Conservation (phyloP, 192 early-diverging fungal species). For the Linnemannia schmuckeri region DNA sequence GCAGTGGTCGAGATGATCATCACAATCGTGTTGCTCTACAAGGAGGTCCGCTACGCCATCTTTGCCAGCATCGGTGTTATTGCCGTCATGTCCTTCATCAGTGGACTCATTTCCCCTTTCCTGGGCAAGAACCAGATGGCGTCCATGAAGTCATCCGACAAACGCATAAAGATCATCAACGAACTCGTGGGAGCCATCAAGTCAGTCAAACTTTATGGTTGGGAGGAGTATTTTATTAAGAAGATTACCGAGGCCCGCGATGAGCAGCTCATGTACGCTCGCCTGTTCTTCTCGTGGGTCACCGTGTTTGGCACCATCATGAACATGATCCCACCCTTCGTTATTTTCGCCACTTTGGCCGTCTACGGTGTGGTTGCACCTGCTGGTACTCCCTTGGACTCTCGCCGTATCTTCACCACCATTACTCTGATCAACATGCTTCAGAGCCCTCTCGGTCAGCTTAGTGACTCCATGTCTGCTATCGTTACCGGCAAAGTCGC, state of each 20-base stretch:
- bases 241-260: slow-evolving; percentile 44
- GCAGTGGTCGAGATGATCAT: slow-evolving; percentile 36
- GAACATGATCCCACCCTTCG: slow-evolving; percentile 48
- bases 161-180: slow-evolving; percentile 77
- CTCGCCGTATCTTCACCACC: slow-evolving; percentile 76
- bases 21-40: slow-evolving; percentile 31
- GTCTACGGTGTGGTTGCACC: slow-evolving; percentile 42
- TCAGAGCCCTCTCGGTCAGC: slow-evolving; percentile 74
- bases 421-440: slow-evolving; percentile 85
- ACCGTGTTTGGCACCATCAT: slow-evolving; percentile 8
- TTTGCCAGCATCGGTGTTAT: slow-evolving; percentile 54
- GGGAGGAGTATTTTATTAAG: slow-evolving; percentile 67
- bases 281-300: slow-evolving; percentile 26
- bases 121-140: background rate
- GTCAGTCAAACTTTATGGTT: slow-evolving; percentile 80
- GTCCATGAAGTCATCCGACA: slow-evolving; percentile 56
- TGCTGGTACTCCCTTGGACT: slow-evolving; percentile 56
- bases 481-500: slow-evolving; percentile 77
- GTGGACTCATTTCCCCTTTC: background rate
- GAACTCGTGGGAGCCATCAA: slow-evolving; percentile 76
- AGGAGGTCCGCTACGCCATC: slow-evolving; percentile 35
- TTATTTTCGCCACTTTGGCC: slow-evolving; percentile 55
- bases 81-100: background rate
- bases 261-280: slow-evolving; percentile 47
- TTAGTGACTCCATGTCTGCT: slow-evolving; percentile 73